Evolutionary conservation across 345 rosid species (phyloP).

Genomic region (Euphorbia tirucalli): DNA sequence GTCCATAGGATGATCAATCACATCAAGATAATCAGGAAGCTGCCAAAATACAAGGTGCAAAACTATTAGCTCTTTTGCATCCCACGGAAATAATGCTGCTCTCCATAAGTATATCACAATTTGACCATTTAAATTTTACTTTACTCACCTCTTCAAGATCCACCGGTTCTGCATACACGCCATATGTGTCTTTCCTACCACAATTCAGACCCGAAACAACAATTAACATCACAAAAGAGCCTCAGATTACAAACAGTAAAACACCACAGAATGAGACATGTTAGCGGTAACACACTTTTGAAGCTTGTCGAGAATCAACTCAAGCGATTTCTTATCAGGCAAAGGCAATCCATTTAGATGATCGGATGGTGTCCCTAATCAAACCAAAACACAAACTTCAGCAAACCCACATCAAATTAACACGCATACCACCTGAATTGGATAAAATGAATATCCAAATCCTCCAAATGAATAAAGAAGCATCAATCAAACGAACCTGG

Average conservation of each 20-base stretch:
- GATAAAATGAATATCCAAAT: not conserved
- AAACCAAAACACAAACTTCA: conserved; percentile 21
- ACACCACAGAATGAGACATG: conserved; percentile 1
- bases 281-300: conserved; percentile 60
- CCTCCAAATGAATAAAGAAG: not conserved
- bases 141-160: conserved; percentile 84
- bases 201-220: conserved; percentile 20
- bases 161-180: conserved; percentile 93
- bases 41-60: conserved; percentile 4
- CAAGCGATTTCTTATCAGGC: conserved; percentile 75
- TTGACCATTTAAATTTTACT: conserved; percentile 8
- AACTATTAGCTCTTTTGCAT: not conserved
- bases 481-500: conserved; percentile 43
- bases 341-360: conserved; percentile 36
- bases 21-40: conserved; percentile 35
- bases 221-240: conserved; percentile 9
- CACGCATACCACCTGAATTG: not conserved
- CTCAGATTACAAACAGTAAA: conserved; percentile 18
- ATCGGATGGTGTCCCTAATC: conserved; percentile 48
- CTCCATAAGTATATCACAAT: not conserved
- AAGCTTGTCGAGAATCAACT: conserved; percentile 86
- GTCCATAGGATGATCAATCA: conserved; percentile 33
- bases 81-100: not conserved
- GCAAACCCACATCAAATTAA: conserved; percentile 21
- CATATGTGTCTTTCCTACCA: conserved; percentile 92